Evolutionary conservation across 331 rosid genomes (phyloP), one percentile per base, ranked within the genome.

Genomic region (Pyrus hybrid): DNA sequence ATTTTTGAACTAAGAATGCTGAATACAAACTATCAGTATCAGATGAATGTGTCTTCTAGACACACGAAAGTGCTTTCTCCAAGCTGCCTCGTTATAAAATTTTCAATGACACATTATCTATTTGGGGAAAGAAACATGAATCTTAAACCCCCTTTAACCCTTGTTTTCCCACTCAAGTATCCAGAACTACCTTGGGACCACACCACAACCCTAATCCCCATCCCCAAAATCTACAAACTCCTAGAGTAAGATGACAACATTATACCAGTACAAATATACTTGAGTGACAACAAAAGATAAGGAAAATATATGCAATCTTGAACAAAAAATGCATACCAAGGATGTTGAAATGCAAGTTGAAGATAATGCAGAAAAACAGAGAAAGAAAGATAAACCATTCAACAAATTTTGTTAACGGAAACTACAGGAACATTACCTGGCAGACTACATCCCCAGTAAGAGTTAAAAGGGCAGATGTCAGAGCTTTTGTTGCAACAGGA

Each of bases 381-480:
- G 29, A 73, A 76, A 43, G 60, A 77, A 62, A 70, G 76, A 80
- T 57, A 60, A 70, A 54, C 26, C 25, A 58, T 26, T 28, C 53
- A 22, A 78, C 28, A 23, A 41, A 26, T 18, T 8, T 63, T 37
- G 33, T n/a, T 23, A 37, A 53, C 3, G 8, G 10, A 10, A 64
- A 23, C 49, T 65, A 23, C 68, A 69, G 63, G 41, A 71, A 33
- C 51, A 43, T 72, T 81, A 94, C 99, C 99, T 94, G 99, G 84
- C 99, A 94, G 72, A 86, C 71, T 79, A 94, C 79, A 81, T 94
- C 99, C 72, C 99, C 99, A 72, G 83, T 70, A n/a, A 89, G 83
- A 26, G 88, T 94, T 76, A 94, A 79, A 33, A 91, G 17, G 23
- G 97, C 95, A 68, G 96, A 88, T 54, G 99, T 91, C 68, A 94